Conservation (phyloP, 1,284 basidiomycete species). For the Anthracocystis setariae region DNA sequence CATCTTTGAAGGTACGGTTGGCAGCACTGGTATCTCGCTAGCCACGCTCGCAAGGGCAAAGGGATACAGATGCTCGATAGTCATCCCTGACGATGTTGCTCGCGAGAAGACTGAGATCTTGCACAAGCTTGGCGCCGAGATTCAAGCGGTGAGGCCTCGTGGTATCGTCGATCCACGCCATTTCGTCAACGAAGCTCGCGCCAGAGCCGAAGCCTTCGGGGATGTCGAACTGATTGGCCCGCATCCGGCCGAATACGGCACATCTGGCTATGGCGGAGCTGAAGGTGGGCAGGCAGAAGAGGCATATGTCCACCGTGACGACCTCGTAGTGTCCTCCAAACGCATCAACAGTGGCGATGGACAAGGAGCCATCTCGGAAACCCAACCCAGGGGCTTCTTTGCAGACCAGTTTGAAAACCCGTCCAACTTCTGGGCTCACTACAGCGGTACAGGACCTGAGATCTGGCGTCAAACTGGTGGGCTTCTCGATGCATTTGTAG, state of each 20-base stretch:
- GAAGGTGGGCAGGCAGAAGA: slow-evolving; percentile 28
- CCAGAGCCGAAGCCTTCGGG: slow-evolving; percentile 56
- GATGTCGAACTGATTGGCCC: slow-evolving; percentile 53
- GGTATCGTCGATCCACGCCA: slow-evolving; percentile 66
- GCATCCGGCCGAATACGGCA: slow-evolving; percentile 25
- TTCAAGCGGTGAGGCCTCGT: slow-evolving; percentile 73
- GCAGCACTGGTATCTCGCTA: slow-evolving; percentile 95
- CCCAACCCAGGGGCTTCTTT: slow-evolving; percentile 72
- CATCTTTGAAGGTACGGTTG: slow-evolving; percentile 97
- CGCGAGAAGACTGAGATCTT: slow-evolving; percentile 88
- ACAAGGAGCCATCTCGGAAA: slow-evolving; percentile 41
- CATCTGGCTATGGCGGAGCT: slow-evolving; percentile 22
- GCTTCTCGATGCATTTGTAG: slow-evolving; percentile 83
- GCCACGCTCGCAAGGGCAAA: slow-evolving; percentile 83
- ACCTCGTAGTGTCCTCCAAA: slow-evolving; percentile 52
- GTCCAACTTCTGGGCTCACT: slow-evolving; percentile 91
- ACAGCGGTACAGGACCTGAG: slow-evolving; percentile 89
- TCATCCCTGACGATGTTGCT: slow-evolving; percentile 73
- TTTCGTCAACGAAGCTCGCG: slow-evolving; percentile 66
- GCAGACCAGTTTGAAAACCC: slow-evolving; percentile 85
- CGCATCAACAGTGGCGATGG: slow-evolving; percentile 5
- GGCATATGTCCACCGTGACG: slow-evolving; percentile 34
- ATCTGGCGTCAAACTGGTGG: slow-evolving; percentile 93
- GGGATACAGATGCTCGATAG: slow-evolving; percentile 66
- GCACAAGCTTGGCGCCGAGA: slow-evolving; percentile 83